Base-by-base conservation (phyloP, 2,329 filamentous ascomycete genomes). In the Cladosporium sp. region DNA sequence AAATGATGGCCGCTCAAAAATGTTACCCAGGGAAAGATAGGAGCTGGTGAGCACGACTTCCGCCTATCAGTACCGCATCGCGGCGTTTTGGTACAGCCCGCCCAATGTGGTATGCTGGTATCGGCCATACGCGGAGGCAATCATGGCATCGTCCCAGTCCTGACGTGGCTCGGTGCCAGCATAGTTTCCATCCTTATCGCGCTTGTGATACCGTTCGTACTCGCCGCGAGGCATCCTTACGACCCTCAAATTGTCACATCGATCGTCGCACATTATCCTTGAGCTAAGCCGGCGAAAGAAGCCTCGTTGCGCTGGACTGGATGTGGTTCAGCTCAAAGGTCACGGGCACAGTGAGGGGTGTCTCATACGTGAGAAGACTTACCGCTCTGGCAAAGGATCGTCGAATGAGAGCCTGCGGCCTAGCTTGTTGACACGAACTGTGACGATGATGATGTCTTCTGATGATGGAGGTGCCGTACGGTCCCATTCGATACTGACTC, bases 171-270 rank as follows among this genome's bases (percentile, higher is more conserved):
- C 64, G 4, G 59, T 65, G 3, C 64, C 65, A 10, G 53, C 61
- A 58, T 66, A 66, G n/a, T 57, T 58, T 2, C 64, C 59, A 5
- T 59, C 46, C 16, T 48, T 42, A 51, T 66, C 61, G 22, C 58
- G 56, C 16, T 52, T 55, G 45, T 65, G 65, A 19, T 59, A 56
- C 11, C 56, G 56, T 38, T 59, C 58, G 28, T 66, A 66, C 7
- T 65, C 65, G 9, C 58, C 45, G 11, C 65, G 49, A 22, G 65
- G 62, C 64, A 67, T 66, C 56, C 65, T 65, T 42, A 67, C 49
- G 4, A 59, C 60, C 45, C 61, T 63, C 51, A 61, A 64, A 35
- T 57, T 46, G 45, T 60, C 54, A 5, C 22, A 7, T 28, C 7
- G 22, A 4, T 5, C 22, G 22, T 28, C 22, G 22, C 7, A 28